phyloP scores from a whole-genome alignment of 108 stramenopile species.

The Skeletonema grethae region DNA sequence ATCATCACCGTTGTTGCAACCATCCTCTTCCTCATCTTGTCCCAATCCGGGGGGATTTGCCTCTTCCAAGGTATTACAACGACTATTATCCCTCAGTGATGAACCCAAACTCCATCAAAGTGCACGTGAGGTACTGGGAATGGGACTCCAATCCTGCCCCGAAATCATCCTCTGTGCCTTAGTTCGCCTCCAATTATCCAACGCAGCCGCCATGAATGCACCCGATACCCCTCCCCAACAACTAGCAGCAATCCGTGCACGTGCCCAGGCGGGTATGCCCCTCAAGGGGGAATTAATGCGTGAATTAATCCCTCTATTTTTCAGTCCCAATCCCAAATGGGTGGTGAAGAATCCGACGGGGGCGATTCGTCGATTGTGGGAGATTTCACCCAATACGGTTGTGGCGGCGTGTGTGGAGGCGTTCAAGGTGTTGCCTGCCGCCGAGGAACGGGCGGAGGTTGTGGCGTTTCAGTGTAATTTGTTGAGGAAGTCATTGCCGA shows the following conservation, averaged over 20 bases:
- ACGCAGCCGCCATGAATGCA: slow-evolving; percentile 25
- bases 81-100: slow-evolving; percentile 77
- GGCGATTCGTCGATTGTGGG: slow-evolving; percentile 85
- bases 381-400: slow-evolving; percentile 84
- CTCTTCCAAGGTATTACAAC: slow-evolving; percentile 68
- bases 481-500: slow-evolving; percentile 22
- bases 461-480: neutral
- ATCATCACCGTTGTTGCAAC: neutral
- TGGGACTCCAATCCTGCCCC: slow-evolving; percentile 70
- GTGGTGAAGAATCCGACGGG: slow-evolving; percentile 77
- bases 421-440: slow-evolving; percentile 71
- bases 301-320: slow-evolving; percentile 91
- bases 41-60: slow-evolving; percentile 77
- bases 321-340: slow-evolving; percentile 73
- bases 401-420: slow-evolving; percentile 87
- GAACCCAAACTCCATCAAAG: slow-evolving; percentile 67
- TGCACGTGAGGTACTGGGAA: slow-evolving; percentile 77
- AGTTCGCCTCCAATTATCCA: slow-evolving; percentile 54
- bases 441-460: neutral
- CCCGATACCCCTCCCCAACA: slow-evolving; percentile 14
- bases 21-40: slow-evolving; percentile 13
- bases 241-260: neutral
- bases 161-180: slow-evolving; percentile 83
- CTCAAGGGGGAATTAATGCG: slow-evolving; percentile 90
- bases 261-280: slow-evolving; percentile 74